These are phyloP conservation scores for Senna siamea DNA, from an alignment of 306 rosid species.

Conservation along the genomic window DNA sequence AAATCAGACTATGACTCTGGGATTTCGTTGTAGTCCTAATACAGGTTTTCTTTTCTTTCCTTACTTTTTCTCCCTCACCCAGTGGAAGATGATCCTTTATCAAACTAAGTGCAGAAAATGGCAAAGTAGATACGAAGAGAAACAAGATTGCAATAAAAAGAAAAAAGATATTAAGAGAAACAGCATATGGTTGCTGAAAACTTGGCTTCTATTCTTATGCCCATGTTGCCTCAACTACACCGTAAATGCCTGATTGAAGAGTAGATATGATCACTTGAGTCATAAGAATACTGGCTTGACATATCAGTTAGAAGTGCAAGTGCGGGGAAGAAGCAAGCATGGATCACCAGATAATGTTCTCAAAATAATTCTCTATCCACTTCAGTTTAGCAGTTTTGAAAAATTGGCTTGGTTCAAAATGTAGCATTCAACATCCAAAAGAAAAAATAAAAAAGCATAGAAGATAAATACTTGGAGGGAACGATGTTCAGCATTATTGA, in stretches of 20 bases:
- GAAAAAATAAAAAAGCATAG: slow-evolving; percentile 1
- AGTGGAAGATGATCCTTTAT: no score
- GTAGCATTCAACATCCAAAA: slow-evolving; percentile 15
- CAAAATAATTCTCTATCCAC: slow-evolving; percentile 4
- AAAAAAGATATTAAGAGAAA: neutral
- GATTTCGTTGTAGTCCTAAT: no score
- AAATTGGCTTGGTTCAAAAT: slow-evolving; percentile 15
- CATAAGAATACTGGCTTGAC: neutral
- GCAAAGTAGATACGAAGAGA: no score
- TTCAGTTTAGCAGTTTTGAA: slow-evolving; percentile 1
- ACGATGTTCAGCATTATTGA: slow-evolving; percentile 12
- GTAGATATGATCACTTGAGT: slow-evolving; percentile 1
- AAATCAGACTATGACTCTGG: no score
- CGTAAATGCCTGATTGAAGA: neutral
- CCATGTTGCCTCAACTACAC: slow-evolving; percentile 24
- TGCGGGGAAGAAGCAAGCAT: no score
- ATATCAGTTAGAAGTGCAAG: no score
- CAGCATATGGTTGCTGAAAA: neutral
- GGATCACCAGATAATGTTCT: slow-evolving; percentile 20
- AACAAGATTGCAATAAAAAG: no score
- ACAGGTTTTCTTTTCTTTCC: no score
- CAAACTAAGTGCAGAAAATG: no score
- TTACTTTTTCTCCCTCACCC: no score
- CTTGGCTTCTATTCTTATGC: neutral
- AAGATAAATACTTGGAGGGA: neutral